Evolutionary conservation across 352 stramenopile genomes (phyloP).

Genomic region (Globisporangium paroecandrum): DNA sequence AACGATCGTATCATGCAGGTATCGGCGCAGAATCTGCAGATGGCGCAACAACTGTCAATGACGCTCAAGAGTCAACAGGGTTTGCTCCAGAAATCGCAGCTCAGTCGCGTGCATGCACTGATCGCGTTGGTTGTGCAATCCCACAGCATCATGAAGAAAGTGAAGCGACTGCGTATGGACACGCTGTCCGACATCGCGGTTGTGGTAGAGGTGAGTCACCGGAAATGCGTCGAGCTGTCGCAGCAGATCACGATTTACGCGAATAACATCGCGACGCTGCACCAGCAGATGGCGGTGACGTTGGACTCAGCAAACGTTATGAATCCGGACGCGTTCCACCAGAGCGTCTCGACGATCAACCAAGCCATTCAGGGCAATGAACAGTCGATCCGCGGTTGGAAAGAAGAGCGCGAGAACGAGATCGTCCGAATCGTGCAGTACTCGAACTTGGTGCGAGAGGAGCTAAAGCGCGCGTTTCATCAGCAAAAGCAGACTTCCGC

Average conservation of each 20-base stretch:
- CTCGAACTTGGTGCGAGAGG: conserved; percentile 40
- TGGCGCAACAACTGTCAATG: conserved; percentile 24
- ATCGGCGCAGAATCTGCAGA: conserved; percentile 43
- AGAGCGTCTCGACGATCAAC: conserved; percentile 39
- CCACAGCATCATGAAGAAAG: conserved; percentile 41
- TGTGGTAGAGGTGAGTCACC: conserved; percentile 48
- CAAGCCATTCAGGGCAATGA: conserved; percentile 43
- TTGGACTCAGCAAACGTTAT: conserved; percentile 30
- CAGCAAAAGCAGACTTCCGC: conserved; percentile 21
- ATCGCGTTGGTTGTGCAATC: conserved; percentile 61
- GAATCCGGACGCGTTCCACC: conserved; percentile 35
- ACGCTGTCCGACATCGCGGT: conserved; percentile 61
- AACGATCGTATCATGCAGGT: conserved; percentile 45
- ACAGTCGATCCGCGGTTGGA: conserved; percentile 31
- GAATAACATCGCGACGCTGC: conserved; percentile 28
- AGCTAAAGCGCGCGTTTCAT: conserved; percentile 41
- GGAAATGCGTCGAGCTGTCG: conserved; percentile 53
- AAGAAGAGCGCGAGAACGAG: conserved; percentile 60
- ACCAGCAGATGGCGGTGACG: conserved; percentile 39
- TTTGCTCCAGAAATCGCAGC: conserved; percentile 28
- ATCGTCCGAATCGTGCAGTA: conserved; percentile 78
- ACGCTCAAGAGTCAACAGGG: conserved; percentile 28
- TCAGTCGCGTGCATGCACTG: conserved; percentile 32
- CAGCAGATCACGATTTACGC: conserved; percentile 43
- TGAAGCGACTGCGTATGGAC: conserved; percentile 47